These are phyloP conservation scores for Vanderwaltozyma tropicalis DNA, from an alignment of 805 yeast species.

Conservation along the genomic window DNA sequence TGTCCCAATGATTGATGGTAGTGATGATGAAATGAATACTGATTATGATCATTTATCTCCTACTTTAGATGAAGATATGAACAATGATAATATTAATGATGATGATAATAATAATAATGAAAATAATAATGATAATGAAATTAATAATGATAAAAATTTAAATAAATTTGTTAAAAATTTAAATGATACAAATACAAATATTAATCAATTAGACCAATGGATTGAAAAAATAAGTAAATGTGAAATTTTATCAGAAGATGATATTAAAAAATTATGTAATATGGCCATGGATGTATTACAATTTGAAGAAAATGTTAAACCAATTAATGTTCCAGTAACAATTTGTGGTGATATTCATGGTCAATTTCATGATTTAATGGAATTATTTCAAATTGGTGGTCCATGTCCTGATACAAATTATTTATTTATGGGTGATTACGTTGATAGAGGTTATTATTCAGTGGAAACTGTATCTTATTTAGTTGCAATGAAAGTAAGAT, in stretches of 20 bases:
- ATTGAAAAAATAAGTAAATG: conserved; percentile 67
- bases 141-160: no score
- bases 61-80: conserved; percentile 21
- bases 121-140: conserved; percentile 1
- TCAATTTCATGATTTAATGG: conserved; percentile 87
- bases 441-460: conserved; percentile 66
- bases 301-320: conserved; percentile 86
- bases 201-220: conserved; percentile 72
- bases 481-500: conserved; percentile 82
- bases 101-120: no score
- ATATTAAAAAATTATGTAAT: conserved; percentile 65
- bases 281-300: conserved; percentile 85
- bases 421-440: conserved; percentile 82
- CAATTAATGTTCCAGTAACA: conserved; percentile 88
- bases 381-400: conserved; percentile 86
- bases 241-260: conserved; percentile 68
- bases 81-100: background rate
- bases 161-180: no score
- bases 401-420: conserved; percentile 85
- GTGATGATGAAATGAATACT: conserved; percentile 27
- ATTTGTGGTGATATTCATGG: conserved; percentile 96
- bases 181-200: background rate
- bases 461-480: conserved; percentile 81
- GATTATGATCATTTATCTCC: conserved; percentile 14
- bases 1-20: conserved; percentile 72